Conservation (phyloP, 2,329 filamentous ascomycete genomes). For the Paecilomyces sp. region DNA sequence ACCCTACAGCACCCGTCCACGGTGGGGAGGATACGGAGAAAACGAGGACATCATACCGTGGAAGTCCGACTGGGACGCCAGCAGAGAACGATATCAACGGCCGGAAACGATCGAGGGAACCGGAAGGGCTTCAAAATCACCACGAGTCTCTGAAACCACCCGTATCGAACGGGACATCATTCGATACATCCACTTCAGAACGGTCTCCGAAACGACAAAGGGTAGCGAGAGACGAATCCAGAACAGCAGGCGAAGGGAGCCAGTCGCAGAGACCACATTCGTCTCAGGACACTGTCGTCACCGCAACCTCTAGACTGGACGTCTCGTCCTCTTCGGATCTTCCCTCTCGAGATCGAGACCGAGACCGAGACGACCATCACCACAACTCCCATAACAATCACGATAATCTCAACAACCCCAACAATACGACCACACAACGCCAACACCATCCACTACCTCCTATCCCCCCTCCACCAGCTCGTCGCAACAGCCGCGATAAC, state of each 20-base stretch:
- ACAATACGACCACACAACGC: slow-evolving; percentile 4
- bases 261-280: not conserved
- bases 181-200: slow-evolving; percentile 9
- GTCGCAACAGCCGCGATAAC: slow-evolving; percentile 1
- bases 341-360: slow-evolving; percentile 1
- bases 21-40: slow-evolving; percentile 28
- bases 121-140: slow-evolving; percentile 13
- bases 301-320: not conserved
- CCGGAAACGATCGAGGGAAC: slow-evolving; percentile 34
- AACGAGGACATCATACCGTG: slow-evolving; percentile 26
- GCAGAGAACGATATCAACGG: slow-evolving; percentile 17
- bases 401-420: not conserved
- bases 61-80: slow-evolving; percentile 16
- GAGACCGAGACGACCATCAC: not conserved
- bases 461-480: slow-evolving; percentile 6
- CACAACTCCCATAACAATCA: slow-evolving; percentile 6
- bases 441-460: slow-evolving; percentile 13
- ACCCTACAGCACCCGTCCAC: slow-evolving; percentile 28
- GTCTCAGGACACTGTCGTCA: not conserved
- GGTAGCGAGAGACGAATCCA: slow-evolving; percentile 11
- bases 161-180: slow-evolving; percentile 7
- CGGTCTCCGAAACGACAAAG: slow-evolving; percentile 32
- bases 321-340: slow-evolving; percentile 1
- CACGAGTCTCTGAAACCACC: slow-evolving; percentile 6
- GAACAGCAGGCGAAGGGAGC: not conserved